A percentile compares a stretch with the other conserved stretches of the same genome.
These are phyloP conservation scores for Takashimella koratensis DNA, from an alignment of 1,284 basidiomycete genomes.

Conservation along the genomic window DNA sequence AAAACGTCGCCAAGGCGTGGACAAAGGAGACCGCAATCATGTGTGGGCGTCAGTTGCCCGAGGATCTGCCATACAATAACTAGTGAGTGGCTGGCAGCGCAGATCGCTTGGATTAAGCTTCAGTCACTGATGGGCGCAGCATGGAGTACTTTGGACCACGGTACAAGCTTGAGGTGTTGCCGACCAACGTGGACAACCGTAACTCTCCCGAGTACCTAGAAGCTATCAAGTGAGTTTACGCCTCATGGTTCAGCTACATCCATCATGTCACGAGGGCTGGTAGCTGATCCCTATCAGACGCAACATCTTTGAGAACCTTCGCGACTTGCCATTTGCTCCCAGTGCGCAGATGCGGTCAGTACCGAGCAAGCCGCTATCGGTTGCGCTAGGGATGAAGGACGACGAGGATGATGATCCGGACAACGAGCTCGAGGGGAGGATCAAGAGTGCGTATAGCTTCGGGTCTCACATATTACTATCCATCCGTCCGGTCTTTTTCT, in stretches of 20 bases:
- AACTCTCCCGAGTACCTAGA: constrained; percentile 84
- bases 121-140: constrained; percentile 21
- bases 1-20: constrained; percentile 94
- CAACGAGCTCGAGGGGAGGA: constrained; percentile 44
- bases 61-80: constrained; percentile 87
- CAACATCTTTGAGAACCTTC: constrained; percentile 72
- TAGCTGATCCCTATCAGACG: constrained; percentile 50
- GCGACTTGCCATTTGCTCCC: constrained; percentile 74
- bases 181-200: constrained; percentile 91
- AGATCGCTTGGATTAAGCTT: too few relatives aligned
- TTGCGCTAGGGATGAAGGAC: constrained; percentile 40
- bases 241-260: background rate
- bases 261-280: constrained; percentile 2
- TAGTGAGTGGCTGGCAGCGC: constrained; percentile 60
- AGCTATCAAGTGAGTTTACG: constrained; percentile 61
- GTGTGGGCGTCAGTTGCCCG: constrained; percentile 78
- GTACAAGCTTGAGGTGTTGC: constrained; percentile 85
- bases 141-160: constrained; percentile 98
- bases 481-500: background rate
- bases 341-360: constrained; percentile 84
- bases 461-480: background rate
- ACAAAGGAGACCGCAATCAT: constrained; percentile 95
- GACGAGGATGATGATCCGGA: constrained; percentile 46
- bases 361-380: constrained; percentile 53
- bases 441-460: constrained; percentile 39